Conservation (phyloP, 2,329 filamentous ascomycete genomes). For the Alternaria conjuncta region DNA sequence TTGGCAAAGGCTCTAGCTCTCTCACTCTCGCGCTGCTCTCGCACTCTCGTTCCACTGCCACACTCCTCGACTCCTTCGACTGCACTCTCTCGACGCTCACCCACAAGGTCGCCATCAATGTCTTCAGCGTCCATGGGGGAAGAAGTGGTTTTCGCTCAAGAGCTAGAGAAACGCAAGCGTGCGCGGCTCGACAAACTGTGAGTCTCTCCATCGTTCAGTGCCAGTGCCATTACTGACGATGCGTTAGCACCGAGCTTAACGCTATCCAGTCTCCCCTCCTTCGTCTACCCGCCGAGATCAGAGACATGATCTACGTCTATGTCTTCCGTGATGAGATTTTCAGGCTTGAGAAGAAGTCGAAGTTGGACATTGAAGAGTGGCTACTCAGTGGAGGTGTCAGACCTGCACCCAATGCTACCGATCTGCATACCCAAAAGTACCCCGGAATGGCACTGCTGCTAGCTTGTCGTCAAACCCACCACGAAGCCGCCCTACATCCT, state of each 20-base stretch:
- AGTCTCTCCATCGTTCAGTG: fast-evolving
- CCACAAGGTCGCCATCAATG: neutral
- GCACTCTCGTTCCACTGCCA: neutral
- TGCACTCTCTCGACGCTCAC: fast-evolving
- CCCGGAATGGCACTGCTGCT: too few relatives aligned
- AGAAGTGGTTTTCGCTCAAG: too few relatives aligned
- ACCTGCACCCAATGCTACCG: too few relatives aligned
- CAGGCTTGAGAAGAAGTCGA: too few relatives aligned
- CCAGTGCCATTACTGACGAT: neutral
- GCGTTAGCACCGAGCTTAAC: neutral
- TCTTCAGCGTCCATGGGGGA: neutral
- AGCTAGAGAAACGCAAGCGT: too few relatives aligned
- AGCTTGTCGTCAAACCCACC: too few relatives aligned
- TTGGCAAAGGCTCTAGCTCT: neutral
- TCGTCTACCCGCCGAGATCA: neutral
- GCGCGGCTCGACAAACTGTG: neutral
- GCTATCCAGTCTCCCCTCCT: neutral
- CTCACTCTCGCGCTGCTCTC: neutral
- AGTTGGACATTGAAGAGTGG: too few relatives aligned
- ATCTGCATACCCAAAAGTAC: too few relatives aligned
- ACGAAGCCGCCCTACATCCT: too few relatives aligned
- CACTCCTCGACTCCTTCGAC: neutral
- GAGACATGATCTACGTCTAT: too few relatives aligned
- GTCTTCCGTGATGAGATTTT: too few relatives aligned
- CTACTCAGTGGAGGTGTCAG: too few relatives aligned